Base-by-base conservation (phyloP, 768 basidiomycete genomes). In the Boletellus emodensis region DNA sequence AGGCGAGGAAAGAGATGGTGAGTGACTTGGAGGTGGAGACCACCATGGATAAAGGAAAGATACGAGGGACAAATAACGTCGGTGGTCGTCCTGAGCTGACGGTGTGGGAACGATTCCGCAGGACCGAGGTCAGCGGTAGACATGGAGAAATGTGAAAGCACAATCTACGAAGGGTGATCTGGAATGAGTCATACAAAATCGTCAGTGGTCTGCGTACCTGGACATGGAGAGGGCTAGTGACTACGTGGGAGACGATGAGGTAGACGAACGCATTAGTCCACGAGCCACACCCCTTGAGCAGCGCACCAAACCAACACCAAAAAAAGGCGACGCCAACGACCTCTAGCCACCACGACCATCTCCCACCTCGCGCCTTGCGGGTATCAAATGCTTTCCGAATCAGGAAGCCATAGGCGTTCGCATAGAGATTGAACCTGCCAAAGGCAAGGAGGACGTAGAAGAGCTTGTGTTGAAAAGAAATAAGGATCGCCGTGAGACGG, bases 1-100 rank as follows among this genome's bases (percentile, higher is more conserved):
- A 97, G 75, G 11, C 96, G 85, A 17, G 96, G 96, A 74, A 97
- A 97, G 51, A 98, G 79, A 68, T 97, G 94, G 60, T 99, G 96
- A 2, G 95, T 93, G 38, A 97, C 91, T 69, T 99, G 96, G 12
- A 98, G 82, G 60, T 99, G 92, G 17, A 99, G 80, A n/a, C 96
- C 96, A 11, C 96, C 96, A 62, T 99, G 96, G 32, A 99, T 71
- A 63, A 94, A 97, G 45, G 80, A 89, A 58, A 97, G 77, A 30
- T 82, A 81, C 1, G 85, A 76, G 3, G 84, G 81, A 70, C 96
- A 98, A 53, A 90, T 81, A 37, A 99, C 92, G 67, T 99, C 96
- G 40, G 90, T 87, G 0, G 96, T 98, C n/a, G 96, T 99, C 42
- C 96, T 87, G 60, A 99, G 73, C 67, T 99, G 96, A 14, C 96